Evolutionary conservation across 2,329 filamentous ascomycete species (phyloP).

Genomic region (Alternaria panax): DNA sequence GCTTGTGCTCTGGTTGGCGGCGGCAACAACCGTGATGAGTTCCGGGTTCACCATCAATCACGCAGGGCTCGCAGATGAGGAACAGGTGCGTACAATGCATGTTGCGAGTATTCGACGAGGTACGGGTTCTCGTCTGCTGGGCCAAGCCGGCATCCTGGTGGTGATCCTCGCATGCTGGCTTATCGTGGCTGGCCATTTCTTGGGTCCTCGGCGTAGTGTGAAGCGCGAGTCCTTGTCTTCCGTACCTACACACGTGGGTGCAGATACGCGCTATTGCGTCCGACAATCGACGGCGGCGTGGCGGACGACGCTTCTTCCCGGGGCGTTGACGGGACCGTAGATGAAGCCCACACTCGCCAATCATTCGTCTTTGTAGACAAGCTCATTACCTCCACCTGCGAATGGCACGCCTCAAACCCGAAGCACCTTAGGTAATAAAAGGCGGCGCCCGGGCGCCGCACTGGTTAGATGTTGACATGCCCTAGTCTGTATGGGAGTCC

Average conservation of each 20-base stretch:
- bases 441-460: slow-evolving; percentile 19
- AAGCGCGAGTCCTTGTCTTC: slow-evolving; percentile 15
- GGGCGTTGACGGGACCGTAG: slow-evolving; percentile 17
- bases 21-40: not conserved
- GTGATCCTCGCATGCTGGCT: slow-evolving; percentile 30
- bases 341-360: slow-evolving; percentile 15
- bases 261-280: slow-evolving; percentile 21
- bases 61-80: not conserved
- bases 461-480: slow-evolving; percentile 12
- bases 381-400: slow-evolving; percentile 16
- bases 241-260: slow-evolving; percentile 25
- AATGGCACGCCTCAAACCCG: slow-evolving; percentile 26
- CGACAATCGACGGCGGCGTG: slow-evolving; percentile 21
- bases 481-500: slow-evolving; percentile 29
- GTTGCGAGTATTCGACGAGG: not conserved
- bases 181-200: slow-evolving; percentile 23
- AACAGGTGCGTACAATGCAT: not conserved
- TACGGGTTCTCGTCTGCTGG: slow-evolving; percentile 19
- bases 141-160: slow-evolving; percentile 31
- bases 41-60: not conserved
- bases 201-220: slow-evolving; percentile 11
- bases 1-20: not conserved
- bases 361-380: slow-evolving; percentile 19
- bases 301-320: slow-evolving; percentile 33
- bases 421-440: slow-evolving; percentile 29